These are phyloP conservation scores for Diplotaxis tenuifolia DNA, from an alignment of 345 rosid species.

Conservation along the genomic window DNA sequence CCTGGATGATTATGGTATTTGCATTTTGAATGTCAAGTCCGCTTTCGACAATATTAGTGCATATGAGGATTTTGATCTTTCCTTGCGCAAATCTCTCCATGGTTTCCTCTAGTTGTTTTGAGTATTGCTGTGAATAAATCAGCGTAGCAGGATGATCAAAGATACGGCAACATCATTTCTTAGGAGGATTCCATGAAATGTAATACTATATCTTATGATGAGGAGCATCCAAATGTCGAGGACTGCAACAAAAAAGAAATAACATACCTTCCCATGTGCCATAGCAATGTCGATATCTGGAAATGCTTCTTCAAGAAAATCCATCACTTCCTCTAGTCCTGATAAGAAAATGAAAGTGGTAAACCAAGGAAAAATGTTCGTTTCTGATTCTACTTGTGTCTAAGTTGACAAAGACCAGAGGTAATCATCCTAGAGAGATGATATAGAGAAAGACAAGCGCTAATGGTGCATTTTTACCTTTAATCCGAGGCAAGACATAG, in stretches of 20 bases:
- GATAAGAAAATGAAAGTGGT: constrained; percentile 31
- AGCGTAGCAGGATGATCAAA: constrained; percentile 24
- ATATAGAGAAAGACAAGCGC: constrained; percentile 11
- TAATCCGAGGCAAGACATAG: constrained; percentile 91
- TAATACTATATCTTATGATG: constrained; percentile 3
- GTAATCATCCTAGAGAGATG: constrained; percentile 18
- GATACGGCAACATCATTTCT: constrained; percentile 10
- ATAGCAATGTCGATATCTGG: constrained; percentile 73
- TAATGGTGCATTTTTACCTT: constrained; percentile 48
- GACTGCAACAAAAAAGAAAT: constrained; percentile 16
- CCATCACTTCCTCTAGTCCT: constrained; percentile 91
- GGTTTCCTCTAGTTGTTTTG: constrained; percentile 86
- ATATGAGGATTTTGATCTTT: constrained; percentile 72
- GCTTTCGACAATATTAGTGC: constrained; percentile 94
- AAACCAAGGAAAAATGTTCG: background rate
- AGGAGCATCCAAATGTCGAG: constrained; percentile 25
- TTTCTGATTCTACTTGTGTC: constrained; percentile 14
- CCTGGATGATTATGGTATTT: constrained; percentile 91
- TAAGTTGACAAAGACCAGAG: constrained; percentile 12
- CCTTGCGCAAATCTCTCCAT: constrained; percentile 92
- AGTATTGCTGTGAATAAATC: constrained; percentile 65
- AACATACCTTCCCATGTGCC: constrained; percentile 88
- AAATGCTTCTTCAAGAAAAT: constrained; percentile 72
- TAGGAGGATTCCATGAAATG: constrained; percentile 14
- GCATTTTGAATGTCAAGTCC: constrained; percentile 97